phyloP scores from a whole-genome alignment of 2,329 filamentous ascomycete species.

The Cercospora sp. region DNA sequence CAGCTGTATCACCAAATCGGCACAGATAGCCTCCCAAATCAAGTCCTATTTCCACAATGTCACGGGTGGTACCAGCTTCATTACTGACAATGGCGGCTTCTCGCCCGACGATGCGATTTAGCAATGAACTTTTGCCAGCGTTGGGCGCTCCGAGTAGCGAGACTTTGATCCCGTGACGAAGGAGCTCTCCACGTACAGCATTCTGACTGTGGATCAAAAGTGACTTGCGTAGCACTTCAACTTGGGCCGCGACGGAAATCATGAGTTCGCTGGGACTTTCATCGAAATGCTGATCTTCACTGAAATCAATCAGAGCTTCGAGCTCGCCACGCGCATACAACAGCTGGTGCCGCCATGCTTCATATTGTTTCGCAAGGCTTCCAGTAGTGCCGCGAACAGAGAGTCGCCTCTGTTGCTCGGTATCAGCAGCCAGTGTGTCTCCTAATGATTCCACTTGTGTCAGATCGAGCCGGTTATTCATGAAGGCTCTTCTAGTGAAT shows the following conservation, averaged over 20 bases:
- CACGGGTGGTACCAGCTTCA: slow-evolving; percentile 89
- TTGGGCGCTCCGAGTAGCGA: slow-evolving; percentile 90
- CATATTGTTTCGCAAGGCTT: slow-evolving; percentile 71
- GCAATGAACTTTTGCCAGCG: slow-evolving; percentile 87
- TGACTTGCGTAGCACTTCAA: slow-evolving; percentile 60
- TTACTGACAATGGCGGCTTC: slow-evolving; percentile 94
- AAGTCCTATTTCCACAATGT: slow-evolving; percentile 87
- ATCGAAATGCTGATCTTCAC: slow-evolving; percentile 96
- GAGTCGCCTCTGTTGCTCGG: slow-evolving; percentile 87
- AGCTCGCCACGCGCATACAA: slow-evolving; percentile 84
- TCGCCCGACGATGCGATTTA: slow-evolving; percentile 85
- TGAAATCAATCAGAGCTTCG: slow-evolving; percentile 94
- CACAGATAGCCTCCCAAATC: slow-evolving; percentile 89
- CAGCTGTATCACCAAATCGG: slow-evolving; percentile 93
- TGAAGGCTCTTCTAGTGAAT: slow-evolving; percentile 89
- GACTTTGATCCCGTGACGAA: slow-evolving; percentile 81
- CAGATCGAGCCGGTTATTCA: slow-evolving; percentile 80
- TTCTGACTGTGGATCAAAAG: slow-evolving; percentile 73
- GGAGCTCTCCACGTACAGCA: slow-evolving; percentile 76
- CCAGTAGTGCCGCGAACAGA: slow-evolving; percentile 73
- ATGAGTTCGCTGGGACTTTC: slow-evolving; percentile 76
- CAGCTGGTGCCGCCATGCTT: slow-evolving; percentile 74
- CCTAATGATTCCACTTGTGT: slow-evolving; percentile 73
- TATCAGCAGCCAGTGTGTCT: slow-evolving; percentile 65
- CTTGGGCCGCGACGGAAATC: slow-evolving; percentile 65